Conservation (phyloP, 129 eudicot species). For the Arctium lappa region DNA sequence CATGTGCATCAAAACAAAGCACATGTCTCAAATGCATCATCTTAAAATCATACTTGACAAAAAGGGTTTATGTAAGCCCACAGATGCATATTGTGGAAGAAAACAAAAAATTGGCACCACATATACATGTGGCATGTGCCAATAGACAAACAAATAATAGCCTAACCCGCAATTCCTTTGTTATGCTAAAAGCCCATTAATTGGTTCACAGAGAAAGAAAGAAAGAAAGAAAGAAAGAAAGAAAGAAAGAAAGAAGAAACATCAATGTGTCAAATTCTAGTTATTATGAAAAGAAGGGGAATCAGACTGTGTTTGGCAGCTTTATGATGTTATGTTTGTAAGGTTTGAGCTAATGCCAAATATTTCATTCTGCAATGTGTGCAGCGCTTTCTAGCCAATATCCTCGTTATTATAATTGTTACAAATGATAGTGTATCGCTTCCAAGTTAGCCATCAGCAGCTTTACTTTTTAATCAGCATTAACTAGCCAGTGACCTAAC, state of each 20-base stretch:
- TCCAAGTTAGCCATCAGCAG: not conserved
- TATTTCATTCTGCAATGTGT: constrained; percentile 3
- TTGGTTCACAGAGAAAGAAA: constrained; percentile 7
- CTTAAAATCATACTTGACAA: not conserved
- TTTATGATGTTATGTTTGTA: constrained; percentile 14
- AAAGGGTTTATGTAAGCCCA: not conserved
- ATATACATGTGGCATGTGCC: constrained; percentile 23
- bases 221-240: not conserved
- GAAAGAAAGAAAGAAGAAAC: not conserved
- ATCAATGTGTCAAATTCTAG: constrained; percentile 11
- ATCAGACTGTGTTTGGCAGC: constrained; percentile 13
- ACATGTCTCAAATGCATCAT: not conserved
- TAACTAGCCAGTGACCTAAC: not conserved
- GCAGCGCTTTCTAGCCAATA: constrained; percentile 11
- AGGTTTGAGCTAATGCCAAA: not conserved
- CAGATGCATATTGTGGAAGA: not conserved
- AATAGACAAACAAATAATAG: constrained; percentile 14
- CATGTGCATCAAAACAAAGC: not conserved
- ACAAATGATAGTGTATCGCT: not conserved
- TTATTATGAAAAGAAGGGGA: not conserved
- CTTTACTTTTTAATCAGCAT: not conserved
- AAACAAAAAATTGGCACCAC: not conserved
- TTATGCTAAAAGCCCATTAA: constrained; percentile 17
- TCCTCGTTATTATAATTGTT: not conserved
- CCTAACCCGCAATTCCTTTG: constrained; percentile 28